Percentiles rank a stretch among this genome's conserved stretches.
Conservation (phyloP, 164 flowering plant species). For the Piper betle region DNA sequence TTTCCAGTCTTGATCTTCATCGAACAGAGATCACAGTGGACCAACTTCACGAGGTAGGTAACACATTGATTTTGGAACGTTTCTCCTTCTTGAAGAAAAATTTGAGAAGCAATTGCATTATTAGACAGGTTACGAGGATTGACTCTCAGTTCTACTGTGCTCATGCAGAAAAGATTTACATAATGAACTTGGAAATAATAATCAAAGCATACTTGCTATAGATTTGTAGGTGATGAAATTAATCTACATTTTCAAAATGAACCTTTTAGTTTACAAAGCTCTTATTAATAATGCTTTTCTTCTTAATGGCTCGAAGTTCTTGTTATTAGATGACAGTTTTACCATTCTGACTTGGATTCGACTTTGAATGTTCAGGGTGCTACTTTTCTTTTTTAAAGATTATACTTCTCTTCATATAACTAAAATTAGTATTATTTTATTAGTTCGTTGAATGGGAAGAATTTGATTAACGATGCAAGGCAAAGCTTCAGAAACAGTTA, state of each 20-base stretch:
- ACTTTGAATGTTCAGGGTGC: neutral
- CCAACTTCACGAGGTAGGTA: slow-evolving; percentile 59
- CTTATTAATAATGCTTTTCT: too few species aligned
- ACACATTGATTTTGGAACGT: neutral
- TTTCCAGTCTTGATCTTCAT: slow-evolving; percentile 78
- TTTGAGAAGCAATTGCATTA: neutral
- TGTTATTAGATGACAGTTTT: too few species aligned
- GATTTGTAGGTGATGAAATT: too few species aligned
- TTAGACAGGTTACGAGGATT: neutral
- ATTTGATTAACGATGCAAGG: slow-evolving; percentile 65
- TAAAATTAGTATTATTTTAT: neutral
- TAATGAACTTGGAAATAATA: neutral
- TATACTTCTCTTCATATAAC: neutral
- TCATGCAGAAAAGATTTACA: neutral
- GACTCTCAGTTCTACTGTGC: neutral
- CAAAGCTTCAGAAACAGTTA: slow-evolving; percentile 79
- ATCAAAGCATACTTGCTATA: too few species aligned
- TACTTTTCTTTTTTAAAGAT: neutral
- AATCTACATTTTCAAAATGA: too few species aligned
- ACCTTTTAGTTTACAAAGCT: too few species aligned
- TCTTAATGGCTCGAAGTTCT: too few species aligned
- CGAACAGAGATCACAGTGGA: slow-evolving; percentile 78
- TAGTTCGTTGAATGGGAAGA: slow-evolving; percentile 88
- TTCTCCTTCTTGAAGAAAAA: neutral
- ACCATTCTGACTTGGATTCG: neutral